Conservation (phyloP, 2,329 filamentous ascomycete genomes). For the Penicillium sp. region DNA sequence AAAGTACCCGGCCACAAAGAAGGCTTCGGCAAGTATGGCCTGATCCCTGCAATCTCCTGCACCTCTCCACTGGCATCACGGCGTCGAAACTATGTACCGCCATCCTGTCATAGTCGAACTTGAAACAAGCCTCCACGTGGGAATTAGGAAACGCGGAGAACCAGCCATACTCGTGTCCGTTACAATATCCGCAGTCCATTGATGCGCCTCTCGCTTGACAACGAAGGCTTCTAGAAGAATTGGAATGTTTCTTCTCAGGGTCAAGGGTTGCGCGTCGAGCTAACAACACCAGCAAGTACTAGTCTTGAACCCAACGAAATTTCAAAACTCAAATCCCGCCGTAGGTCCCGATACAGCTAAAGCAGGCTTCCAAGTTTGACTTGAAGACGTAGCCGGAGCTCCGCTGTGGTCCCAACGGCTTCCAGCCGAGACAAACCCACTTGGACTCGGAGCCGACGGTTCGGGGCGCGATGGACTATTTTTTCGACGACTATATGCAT, state of each 20-base stretch:
- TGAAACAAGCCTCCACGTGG: slow-evolving; percentile 16
- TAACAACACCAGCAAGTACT: background rate
- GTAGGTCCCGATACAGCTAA: background rate
- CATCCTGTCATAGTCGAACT: background rate
- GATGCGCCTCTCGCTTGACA: background rate
- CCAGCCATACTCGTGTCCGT: background rate
- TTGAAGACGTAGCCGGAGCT: background rate
- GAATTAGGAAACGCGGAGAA: slow-evolving; percentile 2
- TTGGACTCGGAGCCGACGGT: slow-evolving; percentile 12
- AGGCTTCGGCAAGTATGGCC: slow-evolving; percentile 13
- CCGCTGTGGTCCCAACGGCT: slow-evolving; percentile 20
- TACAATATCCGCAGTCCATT: background rate
- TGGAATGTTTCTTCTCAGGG: background rate
- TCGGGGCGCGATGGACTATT: slow-evolving; percentile 2
- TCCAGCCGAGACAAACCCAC: slow-evolving; percentile 10
- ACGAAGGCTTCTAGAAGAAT: too few relatives aligned
- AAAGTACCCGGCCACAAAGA: slow-evolving; percentile 2
- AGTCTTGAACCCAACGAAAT: background rate
- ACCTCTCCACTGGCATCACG: slow-evolving; percentile 2
- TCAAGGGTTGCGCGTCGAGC: background rate
- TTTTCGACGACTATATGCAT: background rate
- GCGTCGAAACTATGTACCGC: background rate
- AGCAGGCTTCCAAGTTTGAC: background rate
- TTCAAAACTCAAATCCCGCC: background rate
- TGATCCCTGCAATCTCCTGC: slow-evolving; percentile 18